These are phyloP conservation scores for Phialophora tarda DNA, from an alignment of 2,329 filamentous ascomycete species.

Conservation along the genomic window DNA sequence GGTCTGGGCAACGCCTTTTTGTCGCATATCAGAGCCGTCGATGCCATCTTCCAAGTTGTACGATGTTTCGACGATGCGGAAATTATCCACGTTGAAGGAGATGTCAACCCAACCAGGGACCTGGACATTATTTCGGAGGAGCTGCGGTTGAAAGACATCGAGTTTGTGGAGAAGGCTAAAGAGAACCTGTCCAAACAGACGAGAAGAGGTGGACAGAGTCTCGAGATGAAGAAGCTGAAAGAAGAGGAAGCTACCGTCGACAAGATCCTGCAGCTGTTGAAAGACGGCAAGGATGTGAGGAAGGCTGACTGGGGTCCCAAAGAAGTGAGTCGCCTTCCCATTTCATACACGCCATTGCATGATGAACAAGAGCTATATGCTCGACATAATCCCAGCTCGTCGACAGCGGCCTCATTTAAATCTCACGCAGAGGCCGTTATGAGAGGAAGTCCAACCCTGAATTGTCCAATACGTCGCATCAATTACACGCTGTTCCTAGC, in stretches of 20 bases:
- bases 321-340: constrained; percentile 64
- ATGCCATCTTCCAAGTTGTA: constrained; percentile 97
- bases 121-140: constrained; percentile 97
- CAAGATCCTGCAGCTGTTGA: constrained; percentile 81
- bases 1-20: constrained; percentile 98
- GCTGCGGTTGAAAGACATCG: constrained; percentile 89
- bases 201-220: constrained; percentile 85
- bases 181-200: constrained; percentile 95
- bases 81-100: constrained; percentile 99
- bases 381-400: constrained; percentile 99
- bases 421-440: constrained; percentile 76
- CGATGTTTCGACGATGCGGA: constrained; percentile 98
- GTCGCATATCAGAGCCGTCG: constrained; percentile 96
- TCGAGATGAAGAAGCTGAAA: constrained; percentile 97
- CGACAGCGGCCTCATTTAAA: constrained; percentile 75
- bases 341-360: constrained; percentile 53
- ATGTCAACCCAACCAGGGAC: constrained; percentile 93
- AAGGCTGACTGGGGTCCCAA: constrained; percentile 89
- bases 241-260: constrained; percentile 93
- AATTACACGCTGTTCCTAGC: constrained; percentile 18
- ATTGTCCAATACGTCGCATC: constrained; percentile 6
- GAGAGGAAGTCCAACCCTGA: constrained; percentile 86
- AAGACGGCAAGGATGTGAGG: constrained; percentile 90
- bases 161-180: constrained; percentile 94
- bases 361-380: constrained; percentile 99